Percentiles rank a stretch among this genome's conserved stretches.
These are phyloP conservation scores for Stropharia rugosoannulata DNA, from an alignment of 768 basidiomycete species.

Conservation along the genomic window DNA sequence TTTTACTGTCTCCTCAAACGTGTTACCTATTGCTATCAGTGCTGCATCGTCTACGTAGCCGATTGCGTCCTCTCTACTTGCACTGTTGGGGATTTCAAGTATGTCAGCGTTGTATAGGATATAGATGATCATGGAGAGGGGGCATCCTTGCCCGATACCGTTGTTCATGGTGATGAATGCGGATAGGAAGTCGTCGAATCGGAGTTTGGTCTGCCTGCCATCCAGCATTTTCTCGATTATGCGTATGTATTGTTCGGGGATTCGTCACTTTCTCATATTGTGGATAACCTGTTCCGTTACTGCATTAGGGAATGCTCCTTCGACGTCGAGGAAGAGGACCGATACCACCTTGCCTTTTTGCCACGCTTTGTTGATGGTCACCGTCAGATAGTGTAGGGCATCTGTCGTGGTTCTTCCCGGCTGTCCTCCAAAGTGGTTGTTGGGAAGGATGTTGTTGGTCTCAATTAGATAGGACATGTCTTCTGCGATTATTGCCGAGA, in stretches of 20 bases:
- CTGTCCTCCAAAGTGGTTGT: conserved; percentile 34
- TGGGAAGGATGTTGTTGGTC: conserved; percentile 27
- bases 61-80: too few species aligned
- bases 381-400: too few species aligned
- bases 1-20: too few species aligned
- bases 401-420: conserved; percentile 23
- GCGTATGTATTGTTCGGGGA: conserved; percentile 20
- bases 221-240: conserved; percentile 18
- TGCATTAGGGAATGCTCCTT: too few species aligned
- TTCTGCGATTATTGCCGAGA: neutral
- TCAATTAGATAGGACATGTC: conserved; percentile 24
- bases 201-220: conserved; percentile 8
- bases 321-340: too few species aligned
- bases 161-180: conserved; percentile 11
- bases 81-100: conserved; percentile 12
- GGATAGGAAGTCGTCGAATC: conserved; percentile 17
- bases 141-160: conserved; percentile 23
- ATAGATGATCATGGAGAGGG: conserved; percentile 20
- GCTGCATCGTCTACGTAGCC: too few species aligned
- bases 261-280: conserved; percentile 24
- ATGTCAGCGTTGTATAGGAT: conserved; percentile 25
- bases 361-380: too few species aligned
- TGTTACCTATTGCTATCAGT: too few species aligned
- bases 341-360: too few species aligned
- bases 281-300: conserved; percentile 17